phyloP scores from a whole-genome alignment of 2,329 filamentous ascomycete species.

The Fusarium sp. region DNA sequence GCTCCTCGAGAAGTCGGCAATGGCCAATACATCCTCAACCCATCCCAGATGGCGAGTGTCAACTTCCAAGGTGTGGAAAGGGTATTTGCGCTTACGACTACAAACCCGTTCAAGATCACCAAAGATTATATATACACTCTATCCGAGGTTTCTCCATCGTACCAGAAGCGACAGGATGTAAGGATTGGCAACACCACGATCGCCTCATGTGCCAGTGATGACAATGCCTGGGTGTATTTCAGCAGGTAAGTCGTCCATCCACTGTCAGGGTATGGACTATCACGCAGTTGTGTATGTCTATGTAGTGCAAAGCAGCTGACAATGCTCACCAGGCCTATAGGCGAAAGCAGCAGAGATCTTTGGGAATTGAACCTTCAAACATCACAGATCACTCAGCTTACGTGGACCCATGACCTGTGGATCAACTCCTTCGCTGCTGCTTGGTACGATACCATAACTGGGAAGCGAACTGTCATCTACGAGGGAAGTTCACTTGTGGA shows the following conservation, averaged over 20 bases:
- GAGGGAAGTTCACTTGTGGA: not conserved
- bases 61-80: slow-evolving; percentile 1
- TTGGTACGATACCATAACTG: not conserved
- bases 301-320: not conserved
- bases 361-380: not conserved
- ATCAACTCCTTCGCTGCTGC: slow-evolving; percentile 5
- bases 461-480: not conserved
- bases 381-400: not conserved
- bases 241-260: not conserved
- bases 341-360: not conserved
- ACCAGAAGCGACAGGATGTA: accelerated
- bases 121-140: not conserved
- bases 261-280: not conserved
- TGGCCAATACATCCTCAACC: slow-evolving; percentile 8
- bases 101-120: not conserved
- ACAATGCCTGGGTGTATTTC: not conserved
- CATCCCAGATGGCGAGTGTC: not conserved
- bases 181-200: not conserved
- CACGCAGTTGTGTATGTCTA: not conserved
- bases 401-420: not conserved
- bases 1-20: not conserved
- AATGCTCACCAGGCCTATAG: not conserved
- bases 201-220: accelerated
- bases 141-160: not conserved
- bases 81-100: not conserved